Evolutionary conservation across 2,329 filamentous ascomycete genomes (phyloP), one percentile per base, ranked within the genome.

Genomic region (Neonectria punicea): DNA sequence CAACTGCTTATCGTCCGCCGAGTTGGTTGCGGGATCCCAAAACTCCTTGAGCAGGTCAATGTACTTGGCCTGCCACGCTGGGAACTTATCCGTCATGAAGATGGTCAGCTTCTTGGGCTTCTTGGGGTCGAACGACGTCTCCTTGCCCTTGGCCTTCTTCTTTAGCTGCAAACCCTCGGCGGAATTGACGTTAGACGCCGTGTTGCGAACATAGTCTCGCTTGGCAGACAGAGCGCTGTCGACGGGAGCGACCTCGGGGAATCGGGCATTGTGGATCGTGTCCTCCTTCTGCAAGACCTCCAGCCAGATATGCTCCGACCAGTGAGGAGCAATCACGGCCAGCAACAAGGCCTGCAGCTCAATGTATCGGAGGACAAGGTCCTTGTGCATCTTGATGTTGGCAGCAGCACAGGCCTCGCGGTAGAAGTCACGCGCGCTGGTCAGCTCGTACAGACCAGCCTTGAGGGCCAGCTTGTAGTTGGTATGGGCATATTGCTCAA

Each of bases 61-160:
- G 80, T 94, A 96, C 81, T 93, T 93, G 74, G 93, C 90, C 80
- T 99, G 96, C 96, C 96, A 98, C 14, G 85, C 85, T 0, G 96
- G 96, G 84, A 92, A 98, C 66, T 88, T 88, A 72, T 89, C 87
- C 7, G 93, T 93, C 55, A 90, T 88, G 82, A 90, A 98, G 76
- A 99, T 92, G 58, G 91, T 94, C 70, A 98, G 88, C 83, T 92
- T 93, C 87, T 98, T 98, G 67, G 93, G 90, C 82, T 94, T 92
- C 82, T 93, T 94, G 43, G 94, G 93, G 80, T 99, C 94, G 77
- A 97, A 98, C 18, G 86, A 84, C 8, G 89, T 87, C 69, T 90
- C 87, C 84, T 98, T 98, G 81, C 95, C 96, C 85, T 98, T 98
- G 71, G 92, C 90, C 80, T 97, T 91, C 85, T 93, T 94, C 87